Evolutionary conservation across 495 filamentous ascomycete genomes (phyloP), one percentile per base, ranked within the genome.

Genomic region (Pyrenopolyporus hunteri): DNA sequence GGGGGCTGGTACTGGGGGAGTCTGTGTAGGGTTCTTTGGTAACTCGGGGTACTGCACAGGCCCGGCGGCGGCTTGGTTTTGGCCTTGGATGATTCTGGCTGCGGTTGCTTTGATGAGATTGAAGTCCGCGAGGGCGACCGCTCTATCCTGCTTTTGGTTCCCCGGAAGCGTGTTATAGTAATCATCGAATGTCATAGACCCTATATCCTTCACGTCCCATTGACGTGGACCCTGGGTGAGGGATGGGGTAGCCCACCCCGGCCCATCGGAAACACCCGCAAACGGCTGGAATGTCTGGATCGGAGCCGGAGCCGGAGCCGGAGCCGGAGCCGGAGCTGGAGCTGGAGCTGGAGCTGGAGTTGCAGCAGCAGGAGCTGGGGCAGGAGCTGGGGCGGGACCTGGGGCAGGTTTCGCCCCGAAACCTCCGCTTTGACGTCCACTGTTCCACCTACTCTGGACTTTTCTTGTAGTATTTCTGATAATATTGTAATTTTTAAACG

Each of bases 131-230:
- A 0, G 6, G 4, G 42, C 42, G 1, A 8, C 19, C 1, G 2
- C 3, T 9, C 1, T 4, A 2, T 57, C 23, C 3, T 2, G n/a
- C 31, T 4, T 40, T 23, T 8, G 8, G 11, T 1, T 6, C 9
- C 0, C 14, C 9, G 48, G 28, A 6, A 59, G 22, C 36, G 48
- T 9, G 13, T 33, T 14, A 23, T 37, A 37, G 14, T 32, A 64
- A 1, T 49, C 43, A 0, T 50, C 28, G 42, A 64, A 64, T 29
- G 17, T 19, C 55, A 47, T 44, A 0, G 14, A 13, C 37, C 4
- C 32, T 3, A 64, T 22, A 0, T 64, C 40, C 0, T 19, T 0
- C 33, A 47, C 37, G 33, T 14, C 33, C 52, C 52, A 63, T 3
- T 31, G 6, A 5, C 25, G 52, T 7, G 32, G 23, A 5, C n/a